phyloP scores from a whole-genome alignment of 2,329 filamentous ascomycete genomes.

The Aspergillus sojae region DNA sequence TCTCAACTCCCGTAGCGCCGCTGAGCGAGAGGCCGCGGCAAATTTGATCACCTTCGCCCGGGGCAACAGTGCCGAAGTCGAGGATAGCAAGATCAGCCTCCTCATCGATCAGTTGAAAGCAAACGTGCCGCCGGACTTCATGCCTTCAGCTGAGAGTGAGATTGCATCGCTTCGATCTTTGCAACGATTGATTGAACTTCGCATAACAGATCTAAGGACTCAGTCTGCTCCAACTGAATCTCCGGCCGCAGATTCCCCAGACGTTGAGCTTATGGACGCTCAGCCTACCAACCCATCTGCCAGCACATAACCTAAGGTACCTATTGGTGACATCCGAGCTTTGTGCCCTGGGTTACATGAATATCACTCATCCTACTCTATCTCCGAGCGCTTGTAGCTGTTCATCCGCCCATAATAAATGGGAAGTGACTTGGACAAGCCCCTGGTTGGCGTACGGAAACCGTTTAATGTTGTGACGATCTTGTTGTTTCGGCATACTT shows the following conservation, averaged over 20 bases:
- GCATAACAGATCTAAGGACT: slow-evolving; percentile 27
- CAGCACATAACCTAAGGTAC: not conserved
- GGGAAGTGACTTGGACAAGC: not conserved
- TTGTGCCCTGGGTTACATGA: not conserved
- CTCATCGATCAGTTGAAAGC: slow-evolving; percentile 37
- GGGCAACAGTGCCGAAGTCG: slow-evolving; percentile 12
- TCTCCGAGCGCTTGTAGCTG: not conserved
- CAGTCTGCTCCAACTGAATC: slow-evolving; percentile 3
- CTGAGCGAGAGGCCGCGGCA: slow-evolving; percentile 36
- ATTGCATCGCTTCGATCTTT: slow-evolving; percentile 33
- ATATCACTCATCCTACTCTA: not conserved
- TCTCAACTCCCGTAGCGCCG: slow-evolving; percentile 28
- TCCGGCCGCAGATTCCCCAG: not conserved
- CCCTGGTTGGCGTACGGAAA: not conserved
- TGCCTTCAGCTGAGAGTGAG: slow-evolving; percentile 32
- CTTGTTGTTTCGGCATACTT: not conserved
- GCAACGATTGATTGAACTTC: slow-evolving; percentile 34
- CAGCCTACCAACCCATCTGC: not conserved
- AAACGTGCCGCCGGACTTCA: slow-evolving; percentile 27
- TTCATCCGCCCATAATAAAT: too few relatives aligned
- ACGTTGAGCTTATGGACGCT: not conserved
- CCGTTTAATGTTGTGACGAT: slow-evolving; percentile 3
- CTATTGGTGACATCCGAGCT: not conserved
- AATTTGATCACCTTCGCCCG: slow-evolving; percentile 36
- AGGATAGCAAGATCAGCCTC: slow-evolving; percentile 27